phyloP scores from a whole-genome alignment of 805 yeast genomes.

The Barnettozyma siamensis region DNA sequence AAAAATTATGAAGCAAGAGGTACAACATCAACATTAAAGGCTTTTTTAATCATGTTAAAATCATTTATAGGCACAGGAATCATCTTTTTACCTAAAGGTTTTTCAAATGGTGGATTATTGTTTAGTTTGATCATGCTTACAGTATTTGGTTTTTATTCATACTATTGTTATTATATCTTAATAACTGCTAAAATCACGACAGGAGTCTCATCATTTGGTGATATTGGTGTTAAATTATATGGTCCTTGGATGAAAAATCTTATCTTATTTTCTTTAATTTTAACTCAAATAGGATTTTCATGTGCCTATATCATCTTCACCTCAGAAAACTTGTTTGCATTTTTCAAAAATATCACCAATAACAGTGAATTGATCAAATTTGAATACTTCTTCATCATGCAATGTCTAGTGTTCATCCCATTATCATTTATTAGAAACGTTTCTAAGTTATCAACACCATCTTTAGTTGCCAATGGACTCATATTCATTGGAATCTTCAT shows the following conservation, averaged over 20 bases:
- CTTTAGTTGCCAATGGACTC: constrained; percentile 65
- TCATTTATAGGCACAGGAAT: constrained; percentile 79
- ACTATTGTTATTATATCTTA: constrained; percentile 70
- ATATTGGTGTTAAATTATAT: constrained; percentile 58
- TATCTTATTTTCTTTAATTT: constrained; percentile 56
- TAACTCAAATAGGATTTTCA: constrained; percentile 75
- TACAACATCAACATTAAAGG: constrained; percentile 67
- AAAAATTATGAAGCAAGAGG: constrained; percentile 37
- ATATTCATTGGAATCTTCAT: constrained; percentile 62
- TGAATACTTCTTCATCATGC: constrained; percentile 42
- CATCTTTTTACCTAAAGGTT: constrained; percentile 62
- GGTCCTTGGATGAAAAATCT: constrained; percentile 61
- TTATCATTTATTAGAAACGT: constrained; percentile 70
- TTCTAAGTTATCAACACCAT: constrained; percentile 66
- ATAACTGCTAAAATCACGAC: constrained; percentile 53
- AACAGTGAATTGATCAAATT: constrained; percentile 33
- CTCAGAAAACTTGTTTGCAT: constrained; percentile 64
- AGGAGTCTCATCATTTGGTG: constrained; percentile 72
- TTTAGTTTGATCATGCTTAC: constrained; percentile 49
- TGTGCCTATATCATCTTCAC: constrained; percentile 80
- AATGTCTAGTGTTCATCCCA: constrained; percentile 57
- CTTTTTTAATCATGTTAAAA: constrained; percentile 64
- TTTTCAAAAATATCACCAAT: constrained; percentile 43
- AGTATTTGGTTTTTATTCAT: constrained; percentile 65
- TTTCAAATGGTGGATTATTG: constrained; percentile 63